A percentile compares a stretch with the other conserved stretches of the same genome.
Evolutionary conservation across 1,139 yeast species (phyloP).

Genomic region (Barnettozyma hawaiiensis): DNA sequence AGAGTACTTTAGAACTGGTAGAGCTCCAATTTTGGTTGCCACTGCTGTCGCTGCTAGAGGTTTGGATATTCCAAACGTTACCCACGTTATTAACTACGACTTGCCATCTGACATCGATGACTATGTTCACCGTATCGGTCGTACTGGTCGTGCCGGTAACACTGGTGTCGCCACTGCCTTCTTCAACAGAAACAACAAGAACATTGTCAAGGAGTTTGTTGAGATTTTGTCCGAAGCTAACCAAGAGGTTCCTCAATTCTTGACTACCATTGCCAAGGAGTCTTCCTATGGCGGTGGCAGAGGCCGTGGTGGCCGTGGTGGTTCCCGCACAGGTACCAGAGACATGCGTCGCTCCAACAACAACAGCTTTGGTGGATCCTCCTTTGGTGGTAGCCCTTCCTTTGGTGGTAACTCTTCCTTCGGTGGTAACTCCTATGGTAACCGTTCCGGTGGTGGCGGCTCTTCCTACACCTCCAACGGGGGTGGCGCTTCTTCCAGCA

Average conservation of each 20-base stretch:
- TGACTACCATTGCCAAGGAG: constrained; percentile 78
- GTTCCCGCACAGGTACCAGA: constrained; percentile 38
- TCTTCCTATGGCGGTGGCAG: constrained; percentile 56
- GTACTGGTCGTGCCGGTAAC: constrained; percentile 99
- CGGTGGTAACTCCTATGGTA: constrained; percentile 17
- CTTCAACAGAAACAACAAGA: constrained; percentile 92
- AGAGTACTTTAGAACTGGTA: constrained; percentile 79
- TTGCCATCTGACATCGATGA: constrained; percentile 96
- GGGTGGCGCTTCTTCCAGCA: constrained; percentile 19
- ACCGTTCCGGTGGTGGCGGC: constrained; percentile 16
- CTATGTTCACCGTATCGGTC: constrained; percentile 98
- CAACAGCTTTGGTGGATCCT: constrained; percentile 26
- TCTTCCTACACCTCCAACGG: constrained; percentile 14
- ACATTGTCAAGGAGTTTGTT: constrained; percentile 80
- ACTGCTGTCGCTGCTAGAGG: constrained; percentile 99
- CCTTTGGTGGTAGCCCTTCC: constrained; percentile 29
- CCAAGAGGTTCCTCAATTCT: constrained; percentile 93
- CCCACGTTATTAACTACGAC: constrained; percentile 95
- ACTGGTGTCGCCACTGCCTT: constrained; percentile 97
- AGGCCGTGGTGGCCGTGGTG: constrained; percentile 49
- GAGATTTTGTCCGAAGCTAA: constrained; percentile 91
- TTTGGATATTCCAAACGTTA: constrained; percentile 97
- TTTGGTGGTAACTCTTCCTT: constrained; percentile 31
- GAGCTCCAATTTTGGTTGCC: constrained; percentile 90
- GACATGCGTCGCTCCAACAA: constrained; percentile 49